A percentile compares a stretch with the other conserved stretches of the same genome.
Evolutionary conservation across 2,329 filamentous ascomycete species (phyloP).

Genomic region (Aspergillus clavatus): DNA sequence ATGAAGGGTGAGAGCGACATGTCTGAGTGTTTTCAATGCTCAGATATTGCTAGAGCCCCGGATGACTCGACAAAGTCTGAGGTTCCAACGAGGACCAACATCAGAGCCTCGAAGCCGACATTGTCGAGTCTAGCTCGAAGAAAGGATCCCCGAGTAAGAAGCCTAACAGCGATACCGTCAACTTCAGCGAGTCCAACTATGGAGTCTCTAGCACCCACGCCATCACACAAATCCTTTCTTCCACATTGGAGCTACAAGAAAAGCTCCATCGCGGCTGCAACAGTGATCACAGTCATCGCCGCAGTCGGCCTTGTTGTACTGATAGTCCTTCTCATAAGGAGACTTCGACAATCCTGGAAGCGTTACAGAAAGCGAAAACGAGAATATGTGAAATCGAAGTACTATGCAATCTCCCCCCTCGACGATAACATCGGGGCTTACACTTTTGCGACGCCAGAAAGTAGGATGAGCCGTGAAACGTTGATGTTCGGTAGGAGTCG

Average conservation of each 20-base stretch:
- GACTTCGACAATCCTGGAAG: conserved; percentile 12
- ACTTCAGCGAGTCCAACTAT: neutral
- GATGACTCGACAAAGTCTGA: neutral
- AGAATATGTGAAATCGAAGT: conserved; percentile 14
- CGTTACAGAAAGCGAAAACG: conserved; percentile 11
- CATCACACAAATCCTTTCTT: conserved; percentile 5
- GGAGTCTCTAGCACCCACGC: neutral
- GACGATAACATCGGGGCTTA: conserved; percentile 18
- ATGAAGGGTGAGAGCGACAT: neutral
- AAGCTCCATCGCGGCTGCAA: conserved; percentile 24
- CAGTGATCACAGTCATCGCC: conserved; percentile 19
- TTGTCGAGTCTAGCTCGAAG: neutral
- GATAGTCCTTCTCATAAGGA: conserved; percentile 17
- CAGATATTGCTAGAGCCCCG: neutral
- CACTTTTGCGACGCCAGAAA: conserved; percentile 14
- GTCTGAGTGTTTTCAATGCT: neutral
- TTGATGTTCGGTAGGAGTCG: conserved; percentile 27
- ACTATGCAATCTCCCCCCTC: conserved; percentile 14
- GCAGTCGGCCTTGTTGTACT: conserved; percentile 20
- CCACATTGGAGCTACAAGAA: conserved; percentile 19
- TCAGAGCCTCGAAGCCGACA: neutral
- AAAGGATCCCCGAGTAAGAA: neutral
- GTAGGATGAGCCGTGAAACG: conserved; percentile 18
- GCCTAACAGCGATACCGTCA: neutral
- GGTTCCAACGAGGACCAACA: neutral